These are phyloP conservation scores for Salmacisia buchloeana DNA, from an alignment of 1,284 basidiomycete species.

Conservation along the genomic window DNA sequence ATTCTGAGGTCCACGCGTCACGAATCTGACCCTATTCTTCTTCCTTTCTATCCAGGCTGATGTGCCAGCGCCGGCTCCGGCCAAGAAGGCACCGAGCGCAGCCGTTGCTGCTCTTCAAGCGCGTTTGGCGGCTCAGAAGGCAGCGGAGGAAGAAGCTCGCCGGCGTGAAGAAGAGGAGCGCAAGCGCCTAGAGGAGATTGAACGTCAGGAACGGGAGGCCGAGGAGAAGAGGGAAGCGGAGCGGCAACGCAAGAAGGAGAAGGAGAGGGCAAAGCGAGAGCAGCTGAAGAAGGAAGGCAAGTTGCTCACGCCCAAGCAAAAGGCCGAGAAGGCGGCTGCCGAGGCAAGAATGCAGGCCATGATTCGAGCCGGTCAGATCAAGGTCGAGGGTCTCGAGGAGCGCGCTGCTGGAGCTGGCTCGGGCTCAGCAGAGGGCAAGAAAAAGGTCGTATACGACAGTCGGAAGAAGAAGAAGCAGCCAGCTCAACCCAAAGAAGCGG, in stretches of 20 bases:
- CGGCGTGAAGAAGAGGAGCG: constrained; percentile 36
- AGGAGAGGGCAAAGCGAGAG: constrained; percentile 46
- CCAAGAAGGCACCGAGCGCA: constrained; percentile 40
- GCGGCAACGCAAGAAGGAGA: constrained; percentile 43
- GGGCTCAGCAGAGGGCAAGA: constrained; percentile 53
- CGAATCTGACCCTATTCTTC: not conserved
- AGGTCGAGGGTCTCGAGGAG: constrained; percentile 74
- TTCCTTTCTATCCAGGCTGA: constrained; percentile 7
- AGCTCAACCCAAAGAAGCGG: constrained; percentile 50
- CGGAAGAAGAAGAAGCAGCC: constrained; percentile 69
- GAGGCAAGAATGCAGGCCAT: constrained; percentile 87
- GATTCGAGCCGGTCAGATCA: constrained; percentile 72
- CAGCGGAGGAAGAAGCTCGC: constrained; percentile 44
- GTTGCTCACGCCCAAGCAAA: constrained; percentile 65
- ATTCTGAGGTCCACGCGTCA: not conserved
- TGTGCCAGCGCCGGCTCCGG: constrained; percentile 25
- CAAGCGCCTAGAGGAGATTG: constrained; percentile 42
- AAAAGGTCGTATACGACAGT: constrained; percentile 72
- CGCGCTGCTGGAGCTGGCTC: constrained; percentile 47
- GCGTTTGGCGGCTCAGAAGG: constrained; percentile 47
- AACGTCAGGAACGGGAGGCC: constrained; percentile 46
- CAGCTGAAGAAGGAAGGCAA: constrained; percentile 50
- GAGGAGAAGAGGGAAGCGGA: constrained; percentile 47
- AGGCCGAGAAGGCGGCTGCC: constrained; percentile 83
- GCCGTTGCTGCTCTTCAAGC: constrained; percentile 46